Evolutionary conservation across 805 yeast genomes (phyloP).

Genomic region (Kuraishia cidri): DNA sequence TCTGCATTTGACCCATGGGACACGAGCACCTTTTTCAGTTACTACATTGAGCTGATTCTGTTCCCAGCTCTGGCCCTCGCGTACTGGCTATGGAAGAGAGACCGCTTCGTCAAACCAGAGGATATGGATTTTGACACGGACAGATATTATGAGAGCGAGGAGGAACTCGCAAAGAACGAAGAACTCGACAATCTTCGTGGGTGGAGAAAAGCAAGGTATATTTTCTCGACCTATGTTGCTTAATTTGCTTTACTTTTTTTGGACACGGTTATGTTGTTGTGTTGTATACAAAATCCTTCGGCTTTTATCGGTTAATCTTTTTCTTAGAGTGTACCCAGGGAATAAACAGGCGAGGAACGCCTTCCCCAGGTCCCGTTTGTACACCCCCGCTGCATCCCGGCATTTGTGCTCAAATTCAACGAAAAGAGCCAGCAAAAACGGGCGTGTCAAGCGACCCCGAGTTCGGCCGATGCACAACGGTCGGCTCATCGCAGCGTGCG

Average conservation of each 20-base stretch:
- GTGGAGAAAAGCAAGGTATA: conserved; percentile 28
- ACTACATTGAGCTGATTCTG: conserved; percentile 44
- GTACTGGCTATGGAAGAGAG: conserved; percentile 48
- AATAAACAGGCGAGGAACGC: too few species aligned
- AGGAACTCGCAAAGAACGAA: conserved; percentile 32
- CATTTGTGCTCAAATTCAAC: too few species aligned
- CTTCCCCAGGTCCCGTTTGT: too few species aligned
- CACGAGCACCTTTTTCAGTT: conserved; percentile 40
- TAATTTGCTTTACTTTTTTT: background rate
- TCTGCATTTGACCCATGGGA: conserved; percentile 42
- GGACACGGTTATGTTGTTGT: background rate
- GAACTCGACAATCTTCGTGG: conserved; percentile 30
- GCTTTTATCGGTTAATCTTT: too few species aligned
- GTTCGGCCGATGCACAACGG: too few species aligned
- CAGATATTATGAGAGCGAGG: conserved; percentile 38
- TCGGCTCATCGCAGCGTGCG: too few species aligned
- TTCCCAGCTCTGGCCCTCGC: conserved; percentile 47
- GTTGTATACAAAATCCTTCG: too few species aligned
- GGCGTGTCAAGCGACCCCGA: too few species aligned
- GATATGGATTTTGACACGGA: conserved; percentile 33
- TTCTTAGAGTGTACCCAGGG: too few species aligned
- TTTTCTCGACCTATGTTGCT: conserved; percentile 2
- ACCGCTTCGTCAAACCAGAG: conserved; percentile 28
- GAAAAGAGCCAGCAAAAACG: too few species aligned
- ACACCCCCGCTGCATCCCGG: too few species aligned